A percentile compares a stretch with the other conserved stretches of the same genome.
Conservation (phyloP, 495 filamentous ascomycete genomes). For the Hyphodiscus hymeniophilus region DNA sequence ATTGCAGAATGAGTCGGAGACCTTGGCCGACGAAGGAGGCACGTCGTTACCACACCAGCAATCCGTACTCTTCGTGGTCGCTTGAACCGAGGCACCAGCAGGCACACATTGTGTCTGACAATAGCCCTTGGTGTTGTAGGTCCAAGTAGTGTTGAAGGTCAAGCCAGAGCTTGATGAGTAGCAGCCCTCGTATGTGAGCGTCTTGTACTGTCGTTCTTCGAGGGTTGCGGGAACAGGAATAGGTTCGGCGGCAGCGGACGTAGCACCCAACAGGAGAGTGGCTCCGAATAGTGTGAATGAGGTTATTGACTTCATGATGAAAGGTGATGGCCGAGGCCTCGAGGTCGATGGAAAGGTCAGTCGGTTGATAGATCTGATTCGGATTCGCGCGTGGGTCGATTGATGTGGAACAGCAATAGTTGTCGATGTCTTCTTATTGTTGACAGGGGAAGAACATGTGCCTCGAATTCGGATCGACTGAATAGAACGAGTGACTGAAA, state of each 20-base stretch:
- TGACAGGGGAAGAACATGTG: background rate
- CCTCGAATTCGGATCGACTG: background rate
- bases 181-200: conserved; percentile 31
- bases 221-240: background rate
- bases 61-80: conserved; percentile 29
- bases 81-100: conserved; percentile 29
- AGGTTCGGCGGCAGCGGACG: background rate
- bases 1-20: conserved; percentile 44
- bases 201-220: background rate
- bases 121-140: conserved; percentile 31
- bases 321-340: conserved; percentile 15
- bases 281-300: conserved; percentile 7
- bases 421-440: background rate
- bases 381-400: no score
- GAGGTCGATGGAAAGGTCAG: conserved; percentile 2
- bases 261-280: conserved; percentile 4
- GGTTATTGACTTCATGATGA: conserved; percentile 18
- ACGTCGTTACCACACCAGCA: conserved; percentile 58
- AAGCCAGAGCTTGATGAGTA: conserved; percentile 27
- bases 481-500: no score
- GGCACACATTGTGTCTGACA: conserved; percentile 32
- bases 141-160: conserved; percentile 25
- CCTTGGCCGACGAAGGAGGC: conserved; percentile 38
- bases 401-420: background rate
- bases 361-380: background rate